A percentile compares a stretch with the other conserved stretches of the same genome.
Evolutionary conservation across 2,329 filamentous ascomycete species (phyloP).

Genomic region (Aspergillus aculeatinus): DNA sequence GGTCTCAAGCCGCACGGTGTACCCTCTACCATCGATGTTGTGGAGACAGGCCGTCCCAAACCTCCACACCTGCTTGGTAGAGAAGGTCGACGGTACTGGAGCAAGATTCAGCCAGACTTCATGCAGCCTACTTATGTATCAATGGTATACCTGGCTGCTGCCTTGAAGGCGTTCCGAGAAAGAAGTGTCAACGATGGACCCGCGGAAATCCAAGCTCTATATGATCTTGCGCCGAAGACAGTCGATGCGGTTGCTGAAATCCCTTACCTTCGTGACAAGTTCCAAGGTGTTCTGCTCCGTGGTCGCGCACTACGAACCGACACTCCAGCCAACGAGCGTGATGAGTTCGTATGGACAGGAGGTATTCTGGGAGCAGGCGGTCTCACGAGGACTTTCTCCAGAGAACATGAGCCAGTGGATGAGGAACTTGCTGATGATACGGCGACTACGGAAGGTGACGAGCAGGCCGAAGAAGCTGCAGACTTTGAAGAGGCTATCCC

Average conservation of each 20-base stretch:
- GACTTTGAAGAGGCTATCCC: neutral
- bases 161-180: conserved; percentile 38
- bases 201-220: conserved; percentile 29
- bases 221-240: conserved; percentile 36
- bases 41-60: conserved; percentile 31
- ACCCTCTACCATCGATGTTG: conserved; percentile 29
- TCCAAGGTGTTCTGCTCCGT: conserved; percentile 43
- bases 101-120: conserved; percentile 38
- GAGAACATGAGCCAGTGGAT: conserved; percentile 3
- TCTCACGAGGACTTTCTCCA: conserved; percentile 14
- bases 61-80: conserved; percentile 32
- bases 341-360: conserved; percentile 36
- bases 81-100: conserved; percentile 34
- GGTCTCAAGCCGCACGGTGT: conserved; percentile 30
- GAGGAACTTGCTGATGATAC: conserved; percentile 1
- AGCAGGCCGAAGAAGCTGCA: neutral
- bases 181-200: conserved; percentile 36
- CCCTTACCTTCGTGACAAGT: conserved; percentile 42
- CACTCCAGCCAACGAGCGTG: conserved; percentile 9
- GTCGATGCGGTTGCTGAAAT: conserved; percentile 38
- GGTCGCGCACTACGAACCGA: conserved; percentile 28
- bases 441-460: neutral
- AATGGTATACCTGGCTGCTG: conserved; percentile 45
- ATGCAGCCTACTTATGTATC: conserved; percentile 47
- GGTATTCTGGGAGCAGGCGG: conserved; percentile 34